phyloP scores from a whole-genome alignment of 2,329 filamentous ascomycete genomes.

The Diplodia intermedia region DNA sequence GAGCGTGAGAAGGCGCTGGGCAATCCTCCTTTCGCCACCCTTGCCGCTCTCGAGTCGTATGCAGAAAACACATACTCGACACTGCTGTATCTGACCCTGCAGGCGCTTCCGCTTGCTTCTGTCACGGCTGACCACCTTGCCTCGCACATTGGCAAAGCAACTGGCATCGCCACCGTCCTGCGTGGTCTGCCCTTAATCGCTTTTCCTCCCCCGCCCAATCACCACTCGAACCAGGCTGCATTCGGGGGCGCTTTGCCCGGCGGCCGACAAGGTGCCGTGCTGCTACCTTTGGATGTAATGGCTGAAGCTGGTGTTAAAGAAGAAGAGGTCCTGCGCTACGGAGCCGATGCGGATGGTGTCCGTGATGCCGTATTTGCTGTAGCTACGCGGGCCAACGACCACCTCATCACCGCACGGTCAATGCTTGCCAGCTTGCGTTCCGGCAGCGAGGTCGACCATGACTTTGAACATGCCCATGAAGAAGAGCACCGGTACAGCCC shows the following conservation, averaged over 20 bases:
- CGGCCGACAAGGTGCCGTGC: constrained; percentile 68
- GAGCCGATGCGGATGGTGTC: constrained; percentile 78
- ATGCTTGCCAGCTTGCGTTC: constrained; percentile 83
- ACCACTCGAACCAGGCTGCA: constrained; percentile 47
- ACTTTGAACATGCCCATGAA: constrained; percentile 86
- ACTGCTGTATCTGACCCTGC: constrained; percentile 85
- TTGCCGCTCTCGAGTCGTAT: constrained; percentile 82
- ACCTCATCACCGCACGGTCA: constrained; percentile 89
- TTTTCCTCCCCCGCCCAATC: constrained; percentile 69
- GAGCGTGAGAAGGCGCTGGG: constrained; percentile 83
- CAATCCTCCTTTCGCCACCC: constrained; percentile 78
- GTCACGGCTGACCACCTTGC: constrained; percentile 90
- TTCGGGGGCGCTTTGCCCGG: constrained; percentile 46
- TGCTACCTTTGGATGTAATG: constrained; percentile 90
- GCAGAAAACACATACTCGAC: constrained; percentile 95
- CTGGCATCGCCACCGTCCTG: constrained; percentile 85
- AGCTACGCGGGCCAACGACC: constrained; percentile 92
- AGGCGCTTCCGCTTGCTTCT: constrained; percentile 77
- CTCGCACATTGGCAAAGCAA: constrained; percentile 93
- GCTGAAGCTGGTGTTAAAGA: constrained; percentile 79
- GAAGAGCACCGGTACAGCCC: constrained; percentile 65
- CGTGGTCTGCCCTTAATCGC: constrained; percentile 88
- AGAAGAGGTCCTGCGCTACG: constrained; percentile 85
- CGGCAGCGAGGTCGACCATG: constrained; percentile 78
- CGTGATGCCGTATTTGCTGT: constrained; percentile 91